Conservation (phyloP, 2,329 filamentous ascomycete genomes). For the Eurotiales sp. region DNA sequence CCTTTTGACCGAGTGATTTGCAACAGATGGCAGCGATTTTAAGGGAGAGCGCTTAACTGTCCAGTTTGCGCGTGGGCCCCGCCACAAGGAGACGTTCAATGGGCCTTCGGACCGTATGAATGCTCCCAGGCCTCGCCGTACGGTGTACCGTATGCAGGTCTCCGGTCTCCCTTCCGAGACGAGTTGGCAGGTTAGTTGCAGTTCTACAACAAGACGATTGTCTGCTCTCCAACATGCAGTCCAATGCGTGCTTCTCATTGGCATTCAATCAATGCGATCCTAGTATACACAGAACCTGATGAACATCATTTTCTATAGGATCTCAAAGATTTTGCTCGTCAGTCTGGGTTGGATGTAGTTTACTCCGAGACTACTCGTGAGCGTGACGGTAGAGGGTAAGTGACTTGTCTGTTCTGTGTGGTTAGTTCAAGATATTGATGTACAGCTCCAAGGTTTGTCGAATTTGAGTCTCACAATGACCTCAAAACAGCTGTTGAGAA, state of each 20-base stretch:
- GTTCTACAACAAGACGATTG: background rate
- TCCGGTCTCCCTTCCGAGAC: constrained; percentile 90
- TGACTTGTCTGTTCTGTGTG: constrained; percentile 25
- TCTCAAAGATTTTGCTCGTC: constrained; percentile 97
- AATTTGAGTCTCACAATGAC: constrained; percentile 91
- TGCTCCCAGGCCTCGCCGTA: constrained; percentile 81
- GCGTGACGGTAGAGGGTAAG: constrained; percentile 86
- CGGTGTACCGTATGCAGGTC: constrained; percentile 94
- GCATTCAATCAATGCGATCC: background rate
- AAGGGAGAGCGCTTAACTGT: constrained; percentile 97
- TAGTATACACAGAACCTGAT: constrained; percentile 27
- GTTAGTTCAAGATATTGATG: constrained; percentile 22
- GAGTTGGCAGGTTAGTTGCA: constrained; percentile 97
- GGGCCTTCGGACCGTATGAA: constrained; percentile 59
- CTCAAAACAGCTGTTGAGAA: constrained; percentile 90
- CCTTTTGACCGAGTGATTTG: constrained; percentile 5
- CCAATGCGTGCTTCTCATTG: background rate
- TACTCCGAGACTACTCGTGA: constrained; percentile 95
- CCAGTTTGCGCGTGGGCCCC: constrained; percentile 91
- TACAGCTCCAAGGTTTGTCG: constrained; percentile 69
- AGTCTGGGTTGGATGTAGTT: constrained; percentile 94
- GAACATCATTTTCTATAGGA: constrained; percentile 75
- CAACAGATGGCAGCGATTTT: constrained; percentile 87
- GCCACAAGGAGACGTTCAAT: constrained; percentile 62
- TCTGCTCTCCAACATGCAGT: background rate